Percentiles rank a stretch among this genome's conserved stretches.
Evolutionary conservation across 177 flowering plant genomes (phyloP).

Genomic region (Telopea speciosissima): DNA sequence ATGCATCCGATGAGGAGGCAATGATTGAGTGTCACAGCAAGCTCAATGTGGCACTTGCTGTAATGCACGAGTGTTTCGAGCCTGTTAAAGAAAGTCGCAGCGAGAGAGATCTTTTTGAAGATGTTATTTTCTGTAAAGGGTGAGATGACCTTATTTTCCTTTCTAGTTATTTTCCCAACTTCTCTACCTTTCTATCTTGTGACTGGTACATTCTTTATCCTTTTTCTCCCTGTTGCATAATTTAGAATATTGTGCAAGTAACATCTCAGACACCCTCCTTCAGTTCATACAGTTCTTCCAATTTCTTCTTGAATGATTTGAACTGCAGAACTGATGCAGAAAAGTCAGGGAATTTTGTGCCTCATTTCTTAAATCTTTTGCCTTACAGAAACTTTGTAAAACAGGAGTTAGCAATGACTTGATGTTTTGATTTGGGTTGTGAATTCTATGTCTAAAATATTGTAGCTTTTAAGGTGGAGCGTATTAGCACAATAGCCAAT

Average conservation of each 20-base stretch:
- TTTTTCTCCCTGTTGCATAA: neutral
- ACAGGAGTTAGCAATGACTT: no score
- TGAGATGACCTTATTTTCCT: slow-evolving; percentile 19
- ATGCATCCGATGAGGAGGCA: slow-evolving; percentile 19
- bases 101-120: slow-evolving; percentile 52
- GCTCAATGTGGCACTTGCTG: slow-evolving; percentile 56
- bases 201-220: neutral
- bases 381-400: neutral
- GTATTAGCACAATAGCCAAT: no score
- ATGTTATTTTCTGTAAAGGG: slow-evolving; percentile 62
- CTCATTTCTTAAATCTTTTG: neutral
- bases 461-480: no score
- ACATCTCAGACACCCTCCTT: neutral
- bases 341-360: neutral
- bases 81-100: slow-evolving; percentile 47
- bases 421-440: no score
- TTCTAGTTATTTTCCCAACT: neutral
- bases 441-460: no score
- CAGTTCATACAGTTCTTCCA: neutral
- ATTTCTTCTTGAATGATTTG: neutral
- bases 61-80: slow-evolving; percentile 83
- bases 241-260: neutral
- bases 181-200: neutral
- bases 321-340: no score
- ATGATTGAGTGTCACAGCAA: slow-evolving; percentile 38